These are phyloP conservation scores for Kluyveromyces sp. DNA, from an alignment of 1,139 yeast genomes.

Conservation along the genomic window DNA sequence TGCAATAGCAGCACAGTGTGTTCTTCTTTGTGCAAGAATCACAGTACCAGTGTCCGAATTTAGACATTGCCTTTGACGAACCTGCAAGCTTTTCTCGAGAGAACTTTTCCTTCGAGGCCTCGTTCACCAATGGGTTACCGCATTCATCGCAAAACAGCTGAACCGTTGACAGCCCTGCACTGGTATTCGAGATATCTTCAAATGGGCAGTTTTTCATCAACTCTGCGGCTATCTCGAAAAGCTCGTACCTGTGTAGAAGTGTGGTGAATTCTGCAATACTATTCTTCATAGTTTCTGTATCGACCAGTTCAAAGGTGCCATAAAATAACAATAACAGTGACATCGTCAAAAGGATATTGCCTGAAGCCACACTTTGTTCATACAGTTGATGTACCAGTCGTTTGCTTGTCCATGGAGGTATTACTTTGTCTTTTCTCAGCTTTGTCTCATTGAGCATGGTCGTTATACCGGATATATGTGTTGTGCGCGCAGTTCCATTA, in stretches of 20 bases:
- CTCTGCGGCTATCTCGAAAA: slow-evolving; percentile 31
- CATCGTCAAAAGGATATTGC: slow-evolving; percentile 27
- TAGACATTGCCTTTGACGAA: slow-evolving; percentile 11
- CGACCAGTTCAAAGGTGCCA: slow-evolving; percentile 23
- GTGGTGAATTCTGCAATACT: slow-evolving; percentile 29
- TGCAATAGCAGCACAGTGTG: slow-evolving; percentile 73
- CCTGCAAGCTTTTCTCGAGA: slow-evolving; percentile 20
- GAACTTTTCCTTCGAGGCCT: slow-evolving; percentile 41
- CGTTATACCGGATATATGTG: slow-evolving; percentile 5
- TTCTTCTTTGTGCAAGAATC: slow-evolving; percentile 56
- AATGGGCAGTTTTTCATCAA: slow-evolving; percentile 30
- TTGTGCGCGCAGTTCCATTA: not conserved
- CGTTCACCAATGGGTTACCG: slow-evolving; percentile 56
- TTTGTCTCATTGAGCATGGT: not conserved
- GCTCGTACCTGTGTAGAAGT: slow-evolving; percentile 29
- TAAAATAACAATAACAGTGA: slow-evolving; percentile 26
- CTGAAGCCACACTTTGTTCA: slow-evolving; percentile 27
- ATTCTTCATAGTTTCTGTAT: slow-evolving; percentile 23
- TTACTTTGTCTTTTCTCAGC: not conserved
- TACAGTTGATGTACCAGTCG: slow-evolving; percentile 25
- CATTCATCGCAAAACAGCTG: slow-evolving; percentile 68
- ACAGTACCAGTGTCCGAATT: slow-evolving; percentile 80
- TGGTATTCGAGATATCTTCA: slow-evolving; percentile 28
- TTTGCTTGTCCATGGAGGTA: slow-evolving; percentile 29
- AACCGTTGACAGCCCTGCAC: slow-evolving; percentile 38